Percentiles rank a stretch among this genome's conserved stretches.
These are phyloP conservation scores for Plasmodium gonderi DNA, from an alignment of 169 alveolate species.

Conservation along the genomic window DNA sequence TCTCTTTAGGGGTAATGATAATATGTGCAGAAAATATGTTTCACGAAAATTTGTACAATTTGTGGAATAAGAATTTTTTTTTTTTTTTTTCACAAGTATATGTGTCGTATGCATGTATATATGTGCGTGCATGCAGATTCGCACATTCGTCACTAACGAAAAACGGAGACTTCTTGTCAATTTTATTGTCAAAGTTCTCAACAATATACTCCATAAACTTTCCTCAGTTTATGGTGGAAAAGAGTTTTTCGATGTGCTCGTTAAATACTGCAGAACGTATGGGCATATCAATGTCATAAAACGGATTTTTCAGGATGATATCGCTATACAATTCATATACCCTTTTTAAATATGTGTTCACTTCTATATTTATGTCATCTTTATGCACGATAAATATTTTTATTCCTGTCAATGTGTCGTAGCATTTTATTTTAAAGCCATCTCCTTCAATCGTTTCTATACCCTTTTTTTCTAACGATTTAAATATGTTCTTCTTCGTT, in stretches of 20 bases:
- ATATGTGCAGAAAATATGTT: too few relatives aligned
- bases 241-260: conserved; percentile 79
- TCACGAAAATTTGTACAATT: too few relatives aligned
- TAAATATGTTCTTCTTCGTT: conserved; percentile 46
- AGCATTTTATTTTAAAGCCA: conserved; percentile 91
- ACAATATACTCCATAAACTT: too few relatives aligned
- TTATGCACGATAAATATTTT: conserved; percentile 31
- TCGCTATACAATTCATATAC: conserved; percentile 93
- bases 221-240: conserved; percentile 57
- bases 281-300: conserved; percentile 94
- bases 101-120: background rate
- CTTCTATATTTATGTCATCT: conserved; percentile 80
- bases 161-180: too few relatives aligned
- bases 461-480: conserved; percentile 84
- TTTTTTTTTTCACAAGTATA: too few relatives aligned
- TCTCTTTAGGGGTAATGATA: background rate
- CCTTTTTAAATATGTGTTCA: conserved; percentile 81
- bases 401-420: conserved; percentile 92
- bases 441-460: conserved; percentile 90
- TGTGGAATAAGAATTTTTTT: background rate
- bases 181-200: too few relatives aligned
- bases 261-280: conserved; percentile 87
- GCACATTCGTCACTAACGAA: too few relatives aligned
- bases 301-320: conserved; percentile 94
- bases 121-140: background rate